A percentile compares a stretch with the other conserved stretches of the same genome.
Conservation (phyloP, 2,329 filamentous ascomycete genomes). For the Botrytis medusae region DNA sequence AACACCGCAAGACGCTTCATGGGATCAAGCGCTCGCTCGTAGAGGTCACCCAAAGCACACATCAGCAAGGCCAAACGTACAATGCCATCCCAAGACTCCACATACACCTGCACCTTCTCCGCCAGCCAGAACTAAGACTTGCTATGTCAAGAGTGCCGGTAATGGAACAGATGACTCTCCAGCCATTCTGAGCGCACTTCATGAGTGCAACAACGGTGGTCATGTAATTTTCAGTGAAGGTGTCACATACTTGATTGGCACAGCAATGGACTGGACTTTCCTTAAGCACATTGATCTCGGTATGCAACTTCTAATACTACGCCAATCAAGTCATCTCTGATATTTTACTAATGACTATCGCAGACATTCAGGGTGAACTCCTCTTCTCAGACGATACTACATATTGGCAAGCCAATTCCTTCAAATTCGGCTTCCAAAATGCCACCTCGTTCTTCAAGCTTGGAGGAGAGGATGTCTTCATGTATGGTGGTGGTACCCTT, state of each 20-base stretch:
- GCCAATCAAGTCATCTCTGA: background rate
- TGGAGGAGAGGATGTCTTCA: constrained; percentile 64
- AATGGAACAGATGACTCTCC: constrained; percentile 40
- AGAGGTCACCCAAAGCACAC: constrained; percentile 27
- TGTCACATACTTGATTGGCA: constrained; percentile 60
- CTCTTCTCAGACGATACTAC: constrained; percentile 65
- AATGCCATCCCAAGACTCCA: constrained; percentile 32
- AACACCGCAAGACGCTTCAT: constrained; percentile 27
- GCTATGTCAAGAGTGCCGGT: constrained; percentile 36
- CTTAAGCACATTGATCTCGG: constrained; percentile 62
- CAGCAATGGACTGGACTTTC: constrained; percentile 64
- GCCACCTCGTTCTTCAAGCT: constrained; percentile 66
- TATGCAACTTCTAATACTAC: constrained; percentile 32
- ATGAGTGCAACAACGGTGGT: constrained; percentile 61
- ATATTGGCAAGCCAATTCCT: constrained; percentile 66
- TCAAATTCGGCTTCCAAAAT: constrained; percentile 66
- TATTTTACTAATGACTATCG: background rate
- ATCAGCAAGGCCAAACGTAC: constrained; percentile 32
- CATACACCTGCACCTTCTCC: constrained; percentile 26
- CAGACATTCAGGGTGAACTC: constrained; percentile 59
- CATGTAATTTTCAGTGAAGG: constrained; percentile 55
- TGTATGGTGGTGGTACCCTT: constrained; percentile 64
- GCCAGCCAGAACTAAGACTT: constrained; percentile 30
- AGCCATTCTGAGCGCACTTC: constrained; percentile 54
- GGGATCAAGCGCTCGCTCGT: constrained; percentile 19